Conservation (phyloP, 2,329 filamentous ascomycete species). For the Fusarium sp. region DNA sequence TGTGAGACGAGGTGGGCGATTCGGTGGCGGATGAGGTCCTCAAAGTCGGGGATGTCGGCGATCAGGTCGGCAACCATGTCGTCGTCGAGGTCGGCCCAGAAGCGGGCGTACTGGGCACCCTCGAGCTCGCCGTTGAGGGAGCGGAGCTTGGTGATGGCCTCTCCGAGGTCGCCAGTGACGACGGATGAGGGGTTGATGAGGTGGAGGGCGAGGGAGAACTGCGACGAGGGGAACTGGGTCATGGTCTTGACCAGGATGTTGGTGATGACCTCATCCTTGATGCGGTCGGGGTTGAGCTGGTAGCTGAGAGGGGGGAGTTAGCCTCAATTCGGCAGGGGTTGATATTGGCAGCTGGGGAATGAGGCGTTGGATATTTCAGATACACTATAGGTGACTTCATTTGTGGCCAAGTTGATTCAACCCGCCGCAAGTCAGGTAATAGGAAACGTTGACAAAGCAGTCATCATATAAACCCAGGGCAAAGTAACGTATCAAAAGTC, state of each 20-base stretch:
- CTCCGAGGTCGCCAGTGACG: conserved; percentile 75
- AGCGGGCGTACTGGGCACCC: conserved; percentile 85
- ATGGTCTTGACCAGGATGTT: conserved; percentile 99
- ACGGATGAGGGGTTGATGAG: conserved; percentile 83
- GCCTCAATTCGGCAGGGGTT: conserved; percentile 12
- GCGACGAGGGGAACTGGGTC: conserved; percentile 93
- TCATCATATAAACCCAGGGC: conserved; percentile 67
- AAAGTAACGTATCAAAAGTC: conserved; percentile 18
- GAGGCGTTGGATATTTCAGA: conserved; percentile 62
- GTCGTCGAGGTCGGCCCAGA: conserved; percentile 95
- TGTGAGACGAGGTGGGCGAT: conserved; percentile 89
- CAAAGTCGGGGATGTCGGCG: conserved; percentile 92
- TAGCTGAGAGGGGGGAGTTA: conserved; percentile 67
- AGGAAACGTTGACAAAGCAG: conserved; percentile 86
- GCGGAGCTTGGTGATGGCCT: conserved; percentile 89
- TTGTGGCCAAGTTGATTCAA: conserved; percentile 50
- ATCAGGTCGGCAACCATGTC: conserved; percentile 96
- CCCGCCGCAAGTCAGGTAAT: conserved; percentile 83
- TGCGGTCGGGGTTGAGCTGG: conserved; percentile 98
- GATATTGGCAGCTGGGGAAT: background rate
- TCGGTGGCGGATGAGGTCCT: conserved; percentile 88
- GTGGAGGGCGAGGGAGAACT: conserved; percentile 93
- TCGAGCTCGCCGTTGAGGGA: conserved; percentile 86
- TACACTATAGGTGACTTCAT: conserved; percentile 77
- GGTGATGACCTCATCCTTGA: conserved; percentile 96